Evolutionary conservation across 768 basidiomycete genomes (phyloP).

Genomic region (Hypholoma sublateritium): DNA sequence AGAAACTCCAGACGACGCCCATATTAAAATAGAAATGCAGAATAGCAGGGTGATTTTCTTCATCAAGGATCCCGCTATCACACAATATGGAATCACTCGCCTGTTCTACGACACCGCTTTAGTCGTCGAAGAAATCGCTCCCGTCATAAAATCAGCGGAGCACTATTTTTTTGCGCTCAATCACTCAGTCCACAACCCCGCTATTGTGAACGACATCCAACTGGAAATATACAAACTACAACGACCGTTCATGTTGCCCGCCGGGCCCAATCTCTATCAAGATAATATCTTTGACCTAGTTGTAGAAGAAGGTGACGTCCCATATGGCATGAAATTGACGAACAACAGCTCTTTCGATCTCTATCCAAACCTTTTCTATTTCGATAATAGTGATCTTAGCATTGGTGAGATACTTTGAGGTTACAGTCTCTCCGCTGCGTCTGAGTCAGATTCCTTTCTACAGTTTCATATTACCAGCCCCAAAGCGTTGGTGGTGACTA

Average conservation of each 20-base stretch:
- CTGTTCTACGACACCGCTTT: conserved; percentile 3
- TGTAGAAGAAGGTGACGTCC: conserved; percentile 8
- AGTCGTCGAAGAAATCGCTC: conserved; percentile 1
- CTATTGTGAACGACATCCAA: not conserved
- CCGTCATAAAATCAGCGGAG: conserved; percentile 2
- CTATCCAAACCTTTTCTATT: conserved; percentile 17
- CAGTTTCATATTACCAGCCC: conserved; percentile 12
- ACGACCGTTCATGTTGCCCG: conserved; percentile 1
- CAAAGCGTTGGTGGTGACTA: not conserved
- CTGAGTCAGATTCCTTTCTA: not conserved
- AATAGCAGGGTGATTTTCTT: conserved; percentile 2
- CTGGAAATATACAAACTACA: not conserved
- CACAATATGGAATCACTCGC: conserved; percentile 6
- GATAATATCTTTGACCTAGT: conserved; percentile 9
- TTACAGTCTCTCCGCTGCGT: not conserved
- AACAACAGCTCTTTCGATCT: conserved; percentile 13
- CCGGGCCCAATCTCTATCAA: conserved; percentile 8
- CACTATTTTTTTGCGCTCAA: conserved; percentile 2
- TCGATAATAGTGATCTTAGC: conserved; percentile 17
- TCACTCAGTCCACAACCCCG: not conserved
- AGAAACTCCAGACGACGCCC: conserved; percentile 4
- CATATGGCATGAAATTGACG: conserved; percentile 14
- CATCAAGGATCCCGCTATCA: conserved; percentile 7
- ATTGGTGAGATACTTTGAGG: conserved; percentile 6
- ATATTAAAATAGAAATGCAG: conserved; percentile 8